phyloP scores from a whole-genome alignment of 352 stramenopile genomes.

The Globisporangium apiculatum region DNA sequence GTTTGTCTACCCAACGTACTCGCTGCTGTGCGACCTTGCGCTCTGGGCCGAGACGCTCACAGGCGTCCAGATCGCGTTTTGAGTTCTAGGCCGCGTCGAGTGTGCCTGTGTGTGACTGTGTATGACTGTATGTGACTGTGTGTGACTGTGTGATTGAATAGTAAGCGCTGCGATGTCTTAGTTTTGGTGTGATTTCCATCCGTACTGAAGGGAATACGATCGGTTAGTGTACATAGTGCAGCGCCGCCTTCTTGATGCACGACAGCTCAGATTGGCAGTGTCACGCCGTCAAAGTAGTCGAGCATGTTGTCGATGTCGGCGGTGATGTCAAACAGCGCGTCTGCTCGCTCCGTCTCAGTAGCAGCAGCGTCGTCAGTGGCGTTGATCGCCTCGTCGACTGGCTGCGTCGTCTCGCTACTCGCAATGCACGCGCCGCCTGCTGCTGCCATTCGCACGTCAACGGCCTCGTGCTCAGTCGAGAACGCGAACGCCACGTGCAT shows the following conservation, averaged over 20 bases:
- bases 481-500: conserved; percentile 1
- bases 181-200: too few species aligned
- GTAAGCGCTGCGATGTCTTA: background rate
- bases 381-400: background rate
- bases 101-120: background rate
- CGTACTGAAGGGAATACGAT: too few species aligned
- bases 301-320: conserved; percentile 66
- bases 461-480: background rate
- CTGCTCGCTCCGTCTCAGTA: background rate
- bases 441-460: background rate
- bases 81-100: background rate
- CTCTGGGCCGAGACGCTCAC: conserved; percentile 44
- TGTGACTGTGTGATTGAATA: background rate
- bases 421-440: background rate
- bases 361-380: background rate
- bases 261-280: conserved; percentile 37
- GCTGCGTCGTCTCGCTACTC: background rate
- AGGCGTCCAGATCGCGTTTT: conserved; percentile 28
- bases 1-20: conserved; percentile 67
- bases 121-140: background rate
- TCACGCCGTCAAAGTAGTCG: conserved; percentile 69
- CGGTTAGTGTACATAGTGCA: background rate
- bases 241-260: too few species aligned
- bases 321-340: conserved; percentile 2
- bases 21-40: conserved; percentile 49